Conservation (phyloP, 345 rosid species). For the Firmiana major region DNA sequence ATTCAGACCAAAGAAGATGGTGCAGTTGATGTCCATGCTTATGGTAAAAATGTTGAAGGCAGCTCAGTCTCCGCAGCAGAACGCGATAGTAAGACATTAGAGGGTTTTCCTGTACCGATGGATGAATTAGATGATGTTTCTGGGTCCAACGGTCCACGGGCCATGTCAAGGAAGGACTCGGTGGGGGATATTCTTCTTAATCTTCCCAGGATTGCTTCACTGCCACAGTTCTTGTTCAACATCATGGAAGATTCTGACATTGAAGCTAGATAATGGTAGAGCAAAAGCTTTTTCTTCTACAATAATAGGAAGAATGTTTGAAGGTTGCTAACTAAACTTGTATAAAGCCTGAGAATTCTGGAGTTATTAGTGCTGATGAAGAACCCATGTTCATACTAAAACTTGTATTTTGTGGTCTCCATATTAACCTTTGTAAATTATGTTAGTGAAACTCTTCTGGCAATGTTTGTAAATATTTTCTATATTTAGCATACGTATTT, state of each 20-base stretch:
- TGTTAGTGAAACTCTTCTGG: not conserved
- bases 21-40: slow-evolving; percentile 2
- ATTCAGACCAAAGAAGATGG: slow-evolving; percentile 25
- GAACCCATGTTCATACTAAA: slow-evolving; percentile 14
- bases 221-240: slow-evolving; percentile 47
- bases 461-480: not conserved
- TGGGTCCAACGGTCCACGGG: slow-evolving; percentile 25
- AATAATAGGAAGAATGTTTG: not conserved
- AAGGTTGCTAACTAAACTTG: not conserved
- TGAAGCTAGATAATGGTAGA: slow-evolving; percentile 21
- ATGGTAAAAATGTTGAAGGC: slow-evolving; percentile 5
- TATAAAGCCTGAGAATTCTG: slow-evolving; percentile 15
- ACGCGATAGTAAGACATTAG: not conserved
- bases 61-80: slow-evolving; percentile 9
- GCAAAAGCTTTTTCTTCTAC: not conserved
- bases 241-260: slow-evolving; percentile 32
- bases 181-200: slow-evolving; percentile 56
- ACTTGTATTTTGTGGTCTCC: not conserved
- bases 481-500: not conserved
- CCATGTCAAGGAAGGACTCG: slow-evolving; percentile 56
- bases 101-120: not conserved
- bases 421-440: not conserved
- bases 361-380: slow-evolving; percentile 25
- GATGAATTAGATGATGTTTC: slow-evolving; percentile 15
- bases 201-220: slow-evolving; percentile 67